Evolutionary conservation across 1,284 basidiomycete genomes (phyloP).

Genomic region (Singerocomus rubriflavus): DNA sequence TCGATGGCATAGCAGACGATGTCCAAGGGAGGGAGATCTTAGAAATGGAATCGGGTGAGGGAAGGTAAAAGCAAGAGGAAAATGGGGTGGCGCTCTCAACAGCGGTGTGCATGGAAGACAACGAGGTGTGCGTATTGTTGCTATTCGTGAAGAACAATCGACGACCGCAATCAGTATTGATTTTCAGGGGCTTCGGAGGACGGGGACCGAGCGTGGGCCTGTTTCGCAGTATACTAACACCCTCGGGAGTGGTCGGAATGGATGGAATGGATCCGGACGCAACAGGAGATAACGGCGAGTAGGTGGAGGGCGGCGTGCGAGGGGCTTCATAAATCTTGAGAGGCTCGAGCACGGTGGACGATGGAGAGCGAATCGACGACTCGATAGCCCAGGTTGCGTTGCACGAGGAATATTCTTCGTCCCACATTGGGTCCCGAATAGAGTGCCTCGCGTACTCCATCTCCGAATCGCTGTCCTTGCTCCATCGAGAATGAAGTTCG

Average conservation of each 20-base stretch:
- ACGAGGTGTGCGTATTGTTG: constrained; percentile 48
- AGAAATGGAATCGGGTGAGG: constrained; percentile 41
- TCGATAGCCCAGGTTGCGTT: constrained; percentile 44
- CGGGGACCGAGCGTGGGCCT: constrained; percentile 30
- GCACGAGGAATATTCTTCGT: constrained; percentile 39
- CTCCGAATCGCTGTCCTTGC: constrained; percentile 60
- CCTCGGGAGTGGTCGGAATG: constrained; percentile 51
- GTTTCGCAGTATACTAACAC: constrained; percentile 37
- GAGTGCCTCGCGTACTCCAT: constrained; percentile 55
- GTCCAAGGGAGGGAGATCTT: constrained; percentile 38
- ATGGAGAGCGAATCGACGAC: constrained; percentile 38
- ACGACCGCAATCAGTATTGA: constrained; percentile 56
- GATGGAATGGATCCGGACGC: constrained; percentile 42
- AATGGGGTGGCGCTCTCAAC: constrained; percentile 56
- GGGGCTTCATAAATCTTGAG: constrained; percentile 34
- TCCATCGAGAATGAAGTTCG: constrained; percentile 52
- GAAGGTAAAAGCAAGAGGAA: constrained; percentile 52
- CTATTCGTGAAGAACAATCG: constrained; percentile 53
- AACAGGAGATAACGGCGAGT: constrained; percentile 38
- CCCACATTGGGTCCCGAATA: constrained; percentile 38
- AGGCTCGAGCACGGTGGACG: constrained; percentile 26
- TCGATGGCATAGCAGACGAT: constrained; percentile 38
- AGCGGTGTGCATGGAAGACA: constrained; percentile 70
- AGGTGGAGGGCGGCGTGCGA: constrained; percentile 36
- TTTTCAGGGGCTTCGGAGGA: constrained; percentile 47